Conservation (phyloP, 2,329 filamentous ascomycete species). For the Aureobasidium mangrovei region DNA sequence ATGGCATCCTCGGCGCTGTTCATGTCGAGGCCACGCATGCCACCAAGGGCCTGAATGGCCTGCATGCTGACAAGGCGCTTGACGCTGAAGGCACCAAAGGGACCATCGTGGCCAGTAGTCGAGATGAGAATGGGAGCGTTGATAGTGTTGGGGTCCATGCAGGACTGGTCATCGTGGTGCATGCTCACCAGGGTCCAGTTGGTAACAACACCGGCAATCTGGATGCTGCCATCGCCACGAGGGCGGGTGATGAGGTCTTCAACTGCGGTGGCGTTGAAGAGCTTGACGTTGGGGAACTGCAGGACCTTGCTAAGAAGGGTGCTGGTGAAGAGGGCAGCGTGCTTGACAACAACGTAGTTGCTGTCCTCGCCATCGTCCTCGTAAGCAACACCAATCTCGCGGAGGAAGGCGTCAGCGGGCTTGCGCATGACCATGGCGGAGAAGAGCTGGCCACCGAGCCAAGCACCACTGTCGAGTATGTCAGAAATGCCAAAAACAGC, state of each 20-base stretch:
- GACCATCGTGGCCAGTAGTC: slow-evolving; percentile 84
- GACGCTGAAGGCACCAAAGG: slow-evolving; percentile 83
- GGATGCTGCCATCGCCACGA: slow-evolving; percentile 44
- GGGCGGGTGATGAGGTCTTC: slow-evolving; percentile 86
- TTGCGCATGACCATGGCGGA: slow-evolving; percentile 93
- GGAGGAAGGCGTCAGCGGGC: slow-evolving; percentile 76
- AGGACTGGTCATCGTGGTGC: slow-evolving; percentile 38
- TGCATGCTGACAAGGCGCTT: slow-evolving; percentile 89
- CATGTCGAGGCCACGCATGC: slow-evolving; percentile 93
- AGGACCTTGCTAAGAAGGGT: slow-evolving; percentile 79
- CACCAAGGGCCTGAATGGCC: slow-evolving; percentile 71
- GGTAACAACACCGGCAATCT: slow-evolving; percentile 81
- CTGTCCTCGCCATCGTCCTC: slow-evolving; percentile 62
- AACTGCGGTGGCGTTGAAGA: slow-evolving; percentile 90
- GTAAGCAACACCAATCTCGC: slow-evolving; percentile 71
- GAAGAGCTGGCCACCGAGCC: slow-evolving; percentile 92
- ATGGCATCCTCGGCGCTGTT: slow-evolving; percentile 85
- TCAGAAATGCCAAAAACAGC: background rate
- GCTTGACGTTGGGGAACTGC: slow-evolving; percentile 80
- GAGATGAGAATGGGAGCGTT: slow-evolving; percentile 82
- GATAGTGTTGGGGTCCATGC: slow-evolving; percentile 98
- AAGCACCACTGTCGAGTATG: slow-evolving; percentile 52
- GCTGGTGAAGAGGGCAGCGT: slow-evolving; percentile 84
- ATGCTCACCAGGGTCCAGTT: slow-evolving; percentile 77
- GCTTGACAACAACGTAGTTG: slow-evolving; percentile 85